These are phyloP conservation scores for Mycena maculata DNA, from an alignment of 768 basidiomycete species.

Conservation along the genomic window DNA sequence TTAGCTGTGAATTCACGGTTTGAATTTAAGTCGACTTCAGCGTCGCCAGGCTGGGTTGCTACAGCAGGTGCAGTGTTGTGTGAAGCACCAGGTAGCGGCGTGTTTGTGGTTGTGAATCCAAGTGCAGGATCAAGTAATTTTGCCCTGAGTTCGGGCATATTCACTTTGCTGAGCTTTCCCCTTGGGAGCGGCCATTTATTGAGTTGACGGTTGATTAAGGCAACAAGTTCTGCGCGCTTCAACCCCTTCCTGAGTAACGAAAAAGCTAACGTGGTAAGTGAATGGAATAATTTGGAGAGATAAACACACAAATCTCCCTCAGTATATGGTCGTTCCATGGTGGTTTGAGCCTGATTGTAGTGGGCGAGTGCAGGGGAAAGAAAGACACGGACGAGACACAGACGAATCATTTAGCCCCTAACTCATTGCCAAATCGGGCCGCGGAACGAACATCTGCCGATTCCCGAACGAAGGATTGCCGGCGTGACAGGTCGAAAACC, in stretches of 20 bases:
- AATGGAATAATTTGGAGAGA: background rate
- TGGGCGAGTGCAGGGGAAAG: too few species aligned
- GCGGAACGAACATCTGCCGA: too few species aligned
- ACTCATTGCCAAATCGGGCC: too few species aligned
- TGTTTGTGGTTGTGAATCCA: background rate
- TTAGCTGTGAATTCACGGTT: too few species aligned
- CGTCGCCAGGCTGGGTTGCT: too few species aligned
- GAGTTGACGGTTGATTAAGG: background rate
- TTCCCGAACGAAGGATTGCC: too few species aligned
- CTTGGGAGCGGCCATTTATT: background rate
- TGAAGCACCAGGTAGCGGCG: background rate
- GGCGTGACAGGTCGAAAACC: too few species aligned
- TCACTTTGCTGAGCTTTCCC: background rate
- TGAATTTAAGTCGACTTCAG: too few species aligned
- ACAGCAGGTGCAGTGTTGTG: too few species aligned
- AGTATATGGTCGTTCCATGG: background rate
- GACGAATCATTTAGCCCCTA: too few species aligned
- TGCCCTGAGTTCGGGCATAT: background rate
- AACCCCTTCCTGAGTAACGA: background rate
- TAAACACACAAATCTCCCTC: background rate
- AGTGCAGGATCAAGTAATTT: background rate
- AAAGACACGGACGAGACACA: too few species aligned
- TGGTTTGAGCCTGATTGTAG: background rate
- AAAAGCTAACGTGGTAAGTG: background rate
- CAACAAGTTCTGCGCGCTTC: background rate